Percentiles rank a stretch among this genome's conserved stretches.
Conservation (phyloP, 2,329 filamentous ascomycete genomes). For the Ambrosiella xylebori region DNA sequence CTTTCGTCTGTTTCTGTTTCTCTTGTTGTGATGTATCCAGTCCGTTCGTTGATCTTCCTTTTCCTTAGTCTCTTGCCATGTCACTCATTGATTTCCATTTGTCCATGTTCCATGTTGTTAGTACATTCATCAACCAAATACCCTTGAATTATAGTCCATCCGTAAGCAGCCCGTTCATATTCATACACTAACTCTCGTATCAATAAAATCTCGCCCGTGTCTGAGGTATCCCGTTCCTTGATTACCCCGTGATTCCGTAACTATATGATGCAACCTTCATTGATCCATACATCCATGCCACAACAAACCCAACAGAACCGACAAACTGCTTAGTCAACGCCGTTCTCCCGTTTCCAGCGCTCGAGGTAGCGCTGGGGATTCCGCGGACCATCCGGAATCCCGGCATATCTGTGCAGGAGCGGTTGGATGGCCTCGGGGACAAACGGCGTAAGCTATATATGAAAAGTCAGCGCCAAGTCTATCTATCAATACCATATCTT, state of each 20-base stretch:
- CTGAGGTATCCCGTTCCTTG: too few relatives aligned
- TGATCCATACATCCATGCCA: background rate
- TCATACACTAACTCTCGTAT: too few relatives aligned
- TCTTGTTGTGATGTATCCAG: background rate
- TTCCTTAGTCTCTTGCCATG: background rate
- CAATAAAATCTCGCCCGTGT: too few relatives aligned
- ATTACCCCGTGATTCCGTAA: background rate
- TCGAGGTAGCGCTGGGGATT: slow-evolving; percentile 45
- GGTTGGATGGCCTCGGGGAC: slow-evolving; percentile 44
- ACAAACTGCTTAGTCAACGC: slow-evolving; percentile 29
- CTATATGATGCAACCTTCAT: background rate
- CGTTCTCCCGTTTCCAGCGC: slow-evolving; percentile 53
- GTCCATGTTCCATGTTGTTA: too few relatives aligned
- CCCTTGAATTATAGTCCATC: too few relatives aligned
- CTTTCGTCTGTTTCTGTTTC: background rate
- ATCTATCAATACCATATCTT: background rate
- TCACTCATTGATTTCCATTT: too few relatives aligned
- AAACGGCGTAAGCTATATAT: slow-evolving; percentile 56
- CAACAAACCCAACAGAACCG: background rate
- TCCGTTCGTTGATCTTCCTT: background rate
- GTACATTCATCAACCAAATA: too few relatives aligned
- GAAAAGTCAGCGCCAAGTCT: background rate
- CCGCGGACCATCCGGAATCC: slow-evolving; percentile 34
- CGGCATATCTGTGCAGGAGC: slow-evolving; percentile 36
- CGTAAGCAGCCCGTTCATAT: too few relatives aligned